Evolutionary conservation across 768 basidiomycete genomes (phyloP).

Genomic region (Sistotremastrum suecicum): DNA sequence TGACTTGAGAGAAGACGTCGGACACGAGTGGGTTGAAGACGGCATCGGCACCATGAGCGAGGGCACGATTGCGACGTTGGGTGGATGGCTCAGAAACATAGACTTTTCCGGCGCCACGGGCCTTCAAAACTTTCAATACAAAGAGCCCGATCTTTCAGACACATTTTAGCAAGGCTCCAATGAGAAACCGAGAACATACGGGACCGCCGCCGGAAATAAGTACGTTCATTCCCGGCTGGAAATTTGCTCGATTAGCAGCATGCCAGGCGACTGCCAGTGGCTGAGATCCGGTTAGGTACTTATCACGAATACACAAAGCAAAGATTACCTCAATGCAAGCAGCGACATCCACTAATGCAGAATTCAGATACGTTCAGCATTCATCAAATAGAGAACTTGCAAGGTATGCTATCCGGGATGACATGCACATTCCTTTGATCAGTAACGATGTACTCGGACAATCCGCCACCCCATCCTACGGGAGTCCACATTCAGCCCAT

Average conservation of each 20-base stretch:
- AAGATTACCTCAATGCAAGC: slow-evolving; percentile 24
- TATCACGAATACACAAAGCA: neutral
- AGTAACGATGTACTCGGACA: slow-evolving; percentile 27
- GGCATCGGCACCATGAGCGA: slow-evolving; percentile 23
- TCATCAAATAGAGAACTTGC: slow-evolving; percentile 14
- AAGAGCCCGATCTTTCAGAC: slow-evolving; percentile 24
- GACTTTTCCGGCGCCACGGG: slow-evolving; percentile 17
- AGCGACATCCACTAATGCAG: slow-evolving; percentile 27
- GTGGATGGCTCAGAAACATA: slow-evolving; percentile 28
- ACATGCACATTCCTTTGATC: slow-evolving; percentile 23
- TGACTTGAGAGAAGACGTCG: slow-evolving; percentile 15
- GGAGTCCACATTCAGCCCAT: slow-evolving; percentile 14
- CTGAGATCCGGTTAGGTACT: neutral
- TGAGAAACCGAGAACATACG: slow-evolving; percentile 13
- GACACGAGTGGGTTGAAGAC: slow-evolving; percentile 21
- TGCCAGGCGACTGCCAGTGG: slow-evolving; percentile 34
- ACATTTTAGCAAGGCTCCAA: neutral
- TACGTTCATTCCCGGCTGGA: slow-evolving; percentile 23
- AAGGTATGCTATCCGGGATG: slow-evolving; percentile 23
- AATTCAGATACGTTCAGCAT: neutral
- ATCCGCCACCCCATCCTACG: slow-evolving; percentile 27
- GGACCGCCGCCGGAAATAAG: slow-evolving; percentile 33
- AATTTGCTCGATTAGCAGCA: slow-evolving; percentile 26
- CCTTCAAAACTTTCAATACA: slow-evolving; percentile 24
- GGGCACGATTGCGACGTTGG: slow-evolving; percentile 23